phyloP scores from a whole-genome alignment of 129 eudicot genomes.

The Centrapalus pauciflorus region DNA sequence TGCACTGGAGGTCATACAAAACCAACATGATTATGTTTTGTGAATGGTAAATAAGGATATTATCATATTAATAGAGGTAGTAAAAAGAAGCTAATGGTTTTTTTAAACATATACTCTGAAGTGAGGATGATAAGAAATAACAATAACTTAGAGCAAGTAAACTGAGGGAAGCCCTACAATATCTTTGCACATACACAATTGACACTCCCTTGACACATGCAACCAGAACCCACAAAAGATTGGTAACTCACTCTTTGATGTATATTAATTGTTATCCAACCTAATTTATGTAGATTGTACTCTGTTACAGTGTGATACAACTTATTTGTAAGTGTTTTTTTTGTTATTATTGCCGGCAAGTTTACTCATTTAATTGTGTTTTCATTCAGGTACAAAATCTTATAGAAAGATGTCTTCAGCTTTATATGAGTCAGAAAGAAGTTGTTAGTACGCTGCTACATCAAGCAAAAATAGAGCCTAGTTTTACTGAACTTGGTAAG shows the following conservation, averaged over 20 bases:
- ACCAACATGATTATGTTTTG: no score
- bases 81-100: no score
- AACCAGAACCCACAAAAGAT: neutral
- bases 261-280: no score
- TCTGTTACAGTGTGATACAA: neutral
- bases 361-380: neutral
- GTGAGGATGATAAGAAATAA: neutral
- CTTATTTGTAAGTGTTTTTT: neutral
- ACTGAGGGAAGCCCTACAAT: neutral
- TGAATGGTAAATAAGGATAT: no score
- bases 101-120: no score
- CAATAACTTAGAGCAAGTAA: neutral
- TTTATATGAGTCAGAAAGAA: conserved; percentile 85
- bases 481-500: conserved; percentile 88
- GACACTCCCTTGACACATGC: conserved; percentile 3
- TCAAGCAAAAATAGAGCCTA: conserved; percentile 80
- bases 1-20: no score
- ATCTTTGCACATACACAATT: neutral
- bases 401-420: conserved; percentile 90
- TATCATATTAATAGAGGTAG: no score
- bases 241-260: neutral
- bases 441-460: conserved; percentile 59
- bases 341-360: neutral
- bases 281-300: neutral
- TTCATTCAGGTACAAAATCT: conserved; percentile 81